phyloP scores from a whole-genome alignment of 805 yeast genomes.

The Candida nitratophila region DNA sequence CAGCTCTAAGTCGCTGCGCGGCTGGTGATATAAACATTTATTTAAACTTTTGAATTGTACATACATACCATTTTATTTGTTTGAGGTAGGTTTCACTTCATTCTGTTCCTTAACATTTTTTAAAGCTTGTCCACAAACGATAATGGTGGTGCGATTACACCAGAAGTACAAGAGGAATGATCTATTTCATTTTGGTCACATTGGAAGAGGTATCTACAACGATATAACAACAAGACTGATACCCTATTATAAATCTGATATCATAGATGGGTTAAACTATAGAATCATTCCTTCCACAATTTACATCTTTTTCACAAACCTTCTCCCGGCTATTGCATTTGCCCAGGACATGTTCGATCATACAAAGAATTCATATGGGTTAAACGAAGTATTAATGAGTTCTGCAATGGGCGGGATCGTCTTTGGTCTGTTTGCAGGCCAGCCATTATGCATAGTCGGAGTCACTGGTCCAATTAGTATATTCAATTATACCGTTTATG shows the following conservation, averaged over 20 bases:
- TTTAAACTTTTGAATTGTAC: no score
- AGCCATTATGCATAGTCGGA: slow-evolving; percentile 92
- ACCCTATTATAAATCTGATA: slow-evolving; percentile 72
- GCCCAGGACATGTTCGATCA: slow-evolving; percentile 96
- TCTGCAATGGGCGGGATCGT: slow-evolving; percentile 86
- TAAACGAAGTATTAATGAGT: slow-evolving; percentile 79
- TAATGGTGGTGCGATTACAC: background rate
- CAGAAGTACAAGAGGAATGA: background rate
- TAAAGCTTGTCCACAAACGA: no score
- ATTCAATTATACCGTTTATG: slow-evolving; percentile 85
- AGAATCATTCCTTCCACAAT: slow-evolving; percentile 81
- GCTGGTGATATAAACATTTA: no score
- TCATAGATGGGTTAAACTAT: slow-evolving; percentile 78
- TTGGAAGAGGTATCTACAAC: slow-evolving; percentile 44
- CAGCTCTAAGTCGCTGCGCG: no score
- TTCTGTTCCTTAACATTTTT: background rate
- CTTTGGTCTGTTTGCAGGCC: slow-evolving; percentile 82
- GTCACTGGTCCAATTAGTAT: slow-evolving; percentile 95
- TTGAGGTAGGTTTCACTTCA: no score
- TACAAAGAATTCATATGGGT: slow-evolving; percentile 81
- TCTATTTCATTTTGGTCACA: slow-evolving; percentile 15
- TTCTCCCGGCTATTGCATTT: slow-evolving; percentile 91
- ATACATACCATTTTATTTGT: no score
- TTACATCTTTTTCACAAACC: slow-evolving; percentile 81
- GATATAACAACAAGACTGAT: slow-evolving; percentile 42